Percentiles rank a stretch among this genome's conserved stretches.
These are phyloP conservation scores for Phytophthora brassicae DNA, from an alignment of 352 stramenopile species.

Conservation along the genomic window DNA sequence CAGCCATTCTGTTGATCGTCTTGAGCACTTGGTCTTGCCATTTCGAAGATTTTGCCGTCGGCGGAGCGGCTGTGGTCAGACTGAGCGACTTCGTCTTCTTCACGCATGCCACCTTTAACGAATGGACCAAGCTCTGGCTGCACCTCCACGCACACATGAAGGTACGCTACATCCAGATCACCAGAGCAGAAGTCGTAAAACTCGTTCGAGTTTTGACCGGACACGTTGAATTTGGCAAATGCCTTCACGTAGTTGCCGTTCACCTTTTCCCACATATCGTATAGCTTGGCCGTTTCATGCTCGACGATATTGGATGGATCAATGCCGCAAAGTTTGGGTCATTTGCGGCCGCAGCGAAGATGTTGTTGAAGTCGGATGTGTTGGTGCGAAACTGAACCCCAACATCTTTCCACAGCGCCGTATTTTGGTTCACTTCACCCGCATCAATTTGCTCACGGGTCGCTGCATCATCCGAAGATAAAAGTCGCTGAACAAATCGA, in stretches of 20 bases:
- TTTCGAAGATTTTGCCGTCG: neutral
- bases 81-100: conserved; percentile 1
- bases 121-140: neutral
- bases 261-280: neutral
- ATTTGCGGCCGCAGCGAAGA: neutral
- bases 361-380: neutral
- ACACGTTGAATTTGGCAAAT: neutral
- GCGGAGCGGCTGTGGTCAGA: neutral
- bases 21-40: neutral
- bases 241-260: neutral
- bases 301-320: neutral
- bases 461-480: neutral
- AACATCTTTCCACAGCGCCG: neutral
- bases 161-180: neutral
- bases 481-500: too few relatives aligned
- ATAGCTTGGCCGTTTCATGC: neutral
- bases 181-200: neutral
- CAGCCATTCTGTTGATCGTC: neutral
- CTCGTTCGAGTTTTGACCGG: neutral
- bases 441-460: conserved; percentile 1
- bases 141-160: neutral
- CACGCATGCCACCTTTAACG: neutral
- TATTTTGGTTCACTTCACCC: neutral
- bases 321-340: neutral
- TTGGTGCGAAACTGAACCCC: neutral